These are phyloP conservation scores for Colletotrichum tanaceti DNA, from an alignment of 2,329 filamentous ascomycete genomes.

Conservation along the genomic window DNA sequence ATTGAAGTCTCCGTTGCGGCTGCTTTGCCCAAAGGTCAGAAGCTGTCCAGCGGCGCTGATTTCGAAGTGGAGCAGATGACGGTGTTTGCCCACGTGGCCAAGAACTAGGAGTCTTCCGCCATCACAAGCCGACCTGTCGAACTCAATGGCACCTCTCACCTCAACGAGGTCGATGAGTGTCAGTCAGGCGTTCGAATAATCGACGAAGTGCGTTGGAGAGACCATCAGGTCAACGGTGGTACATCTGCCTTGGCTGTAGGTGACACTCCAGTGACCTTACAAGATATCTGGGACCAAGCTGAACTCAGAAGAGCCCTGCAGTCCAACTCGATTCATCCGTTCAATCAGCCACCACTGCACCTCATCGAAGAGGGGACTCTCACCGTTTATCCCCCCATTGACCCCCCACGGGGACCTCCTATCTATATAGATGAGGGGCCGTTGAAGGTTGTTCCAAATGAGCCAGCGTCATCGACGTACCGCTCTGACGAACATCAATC, in stretches of 20 bases:
- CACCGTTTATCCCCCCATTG: slow-evolving; percentile 19
- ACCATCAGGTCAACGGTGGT: slow-evolving; percentile 9
- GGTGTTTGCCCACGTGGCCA: slow-evolving; percentile 78
- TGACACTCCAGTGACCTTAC: slow-evolving; percentile 25
- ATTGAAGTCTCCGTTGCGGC: slow-evolving; percentile 84
- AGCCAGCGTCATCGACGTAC: background rate
- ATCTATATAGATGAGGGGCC: background rate
- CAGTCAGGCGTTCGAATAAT: background rate
- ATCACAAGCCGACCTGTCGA: slow-evolving; percentile 5
- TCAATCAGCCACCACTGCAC: slow-evolving; percentile 5
- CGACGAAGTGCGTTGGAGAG: background rate
- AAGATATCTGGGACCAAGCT: slow-evolving; percentile 33
- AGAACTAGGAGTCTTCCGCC: slow-evolving; percentile 48
- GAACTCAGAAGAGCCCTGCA: slow-evolving; percentile 21
- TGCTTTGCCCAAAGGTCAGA: slow-evolving; percentile 71
- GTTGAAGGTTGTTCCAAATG: background rate
- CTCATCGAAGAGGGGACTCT: background rate
- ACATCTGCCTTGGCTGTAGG: slow-evolving; percentile 21
- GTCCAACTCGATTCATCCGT: background rate
- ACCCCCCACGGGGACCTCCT: background rate
- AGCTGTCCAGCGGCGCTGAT: slow-evolving; percentile 67
- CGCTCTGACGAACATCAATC: background rate
- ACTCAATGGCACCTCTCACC: background rate
- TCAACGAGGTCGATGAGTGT: background rate
- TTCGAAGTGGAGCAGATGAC: slow-evolving; percentile 84